Evolutionary conservation across 208 protist species (phyloP).

Genomic region (Acanthamoeba sp.): DNA sequence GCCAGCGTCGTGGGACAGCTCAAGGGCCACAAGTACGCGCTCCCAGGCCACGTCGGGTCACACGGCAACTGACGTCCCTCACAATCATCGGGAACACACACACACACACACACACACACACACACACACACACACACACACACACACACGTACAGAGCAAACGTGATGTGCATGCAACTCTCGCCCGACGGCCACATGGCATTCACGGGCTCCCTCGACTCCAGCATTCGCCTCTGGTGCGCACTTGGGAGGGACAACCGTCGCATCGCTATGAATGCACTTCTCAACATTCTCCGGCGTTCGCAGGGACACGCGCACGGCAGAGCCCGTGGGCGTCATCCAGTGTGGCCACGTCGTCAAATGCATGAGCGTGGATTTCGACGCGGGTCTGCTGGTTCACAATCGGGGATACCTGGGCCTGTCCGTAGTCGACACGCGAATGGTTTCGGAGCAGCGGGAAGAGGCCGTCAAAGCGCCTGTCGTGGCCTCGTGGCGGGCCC

Average conservation of each 20-base stretch:
- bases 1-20: constrained; percentile 28
- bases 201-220: background rate
- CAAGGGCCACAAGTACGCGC: background rate
- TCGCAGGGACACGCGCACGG: constrained; percentile 13
- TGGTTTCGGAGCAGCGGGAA: background rate
- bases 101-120: too few species aligned
- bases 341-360: background rate
- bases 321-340: background rate
- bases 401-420: background rate
- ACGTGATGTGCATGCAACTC: constrained; percentile 46
- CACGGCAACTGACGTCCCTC: too few species aligned
- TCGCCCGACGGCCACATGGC: constrained; percentile 14
- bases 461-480: background rate
- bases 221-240: background rate
- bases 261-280: too few species aligned
- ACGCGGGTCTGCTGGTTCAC: background rate
- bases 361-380: constrained; percentile 10
- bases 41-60: too few species aligned
- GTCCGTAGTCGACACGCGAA: background rate
- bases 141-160: background rate
- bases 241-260: background rate
- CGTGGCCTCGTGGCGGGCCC: background rate
- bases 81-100: too few species aligned
- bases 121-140: background rate
- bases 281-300: too few species aligned